Conservation (phyloP, 139 green algal species). For the Dunaliella sp. region DNA sequence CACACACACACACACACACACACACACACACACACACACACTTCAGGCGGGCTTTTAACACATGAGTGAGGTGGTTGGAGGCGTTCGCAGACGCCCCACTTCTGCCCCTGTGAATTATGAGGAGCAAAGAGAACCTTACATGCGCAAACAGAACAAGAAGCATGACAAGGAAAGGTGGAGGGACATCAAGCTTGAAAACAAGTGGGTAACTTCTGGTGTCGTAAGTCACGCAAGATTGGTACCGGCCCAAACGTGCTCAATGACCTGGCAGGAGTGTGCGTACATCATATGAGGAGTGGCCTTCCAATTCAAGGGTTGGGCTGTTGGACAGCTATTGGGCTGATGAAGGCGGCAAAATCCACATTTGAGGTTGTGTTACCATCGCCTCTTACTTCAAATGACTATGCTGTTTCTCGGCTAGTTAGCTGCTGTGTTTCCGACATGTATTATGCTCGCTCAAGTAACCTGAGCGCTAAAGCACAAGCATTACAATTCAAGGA, state of each 20-base stretch:
- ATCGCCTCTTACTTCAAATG: background rate
- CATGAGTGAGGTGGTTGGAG: background rate
- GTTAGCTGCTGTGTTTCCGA: background rate
- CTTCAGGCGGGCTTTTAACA: background rate
- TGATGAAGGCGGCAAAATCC: no score
- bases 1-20: background rate
- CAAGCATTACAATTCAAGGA: background rate
- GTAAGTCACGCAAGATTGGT: background rate
- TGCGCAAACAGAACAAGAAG: background rate
- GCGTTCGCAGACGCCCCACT: background rate
- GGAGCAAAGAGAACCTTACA: background rate
- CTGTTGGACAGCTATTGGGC: no score
- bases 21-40: background rate
- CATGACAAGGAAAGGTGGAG: background rate
- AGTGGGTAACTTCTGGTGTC: background rate
- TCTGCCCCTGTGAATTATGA: background rate
- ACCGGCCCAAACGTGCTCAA: background rate
- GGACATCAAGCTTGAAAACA: background rate
- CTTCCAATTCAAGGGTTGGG: no score
- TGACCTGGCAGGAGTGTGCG: no score
- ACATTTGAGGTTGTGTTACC: background rate
- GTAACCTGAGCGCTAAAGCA: background rate
- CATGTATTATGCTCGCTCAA: background rate
- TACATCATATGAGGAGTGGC: no score
- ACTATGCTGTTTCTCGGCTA: no score